Conservation (phyloP, 768 basidiomycete species). For the Mrakia blollopis region DNA sequence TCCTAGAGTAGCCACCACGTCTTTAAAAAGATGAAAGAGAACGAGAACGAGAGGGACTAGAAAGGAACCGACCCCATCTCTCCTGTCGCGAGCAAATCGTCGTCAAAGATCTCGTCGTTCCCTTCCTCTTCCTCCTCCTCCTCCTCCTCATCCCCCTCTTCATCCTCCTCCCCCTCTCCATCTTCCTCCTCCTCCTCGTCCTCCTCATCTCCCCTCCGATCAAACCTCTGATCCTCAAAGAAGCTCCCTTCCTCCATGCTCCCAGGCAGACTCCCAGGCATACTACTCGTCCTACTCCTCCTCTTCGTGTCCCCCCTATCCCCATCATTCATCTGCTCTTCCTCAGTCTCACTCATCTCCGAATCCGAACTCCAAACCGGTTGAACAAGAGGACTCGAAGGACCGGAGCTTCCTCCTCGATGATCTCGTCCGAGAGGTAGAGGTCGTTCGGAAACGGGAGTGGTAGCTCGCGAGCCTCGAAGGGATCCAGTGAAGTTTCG, state of each 20-base stretch:
- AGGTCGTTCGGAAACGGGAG: constrained; percentile 32
- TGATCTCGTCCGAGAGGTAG: constrained; percentile 30
- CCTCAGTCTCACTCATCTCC: constrained; percentile 29
- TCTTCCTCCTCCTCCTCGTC: constrained; percentile 22
- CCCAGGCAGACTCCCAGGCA: constrained; percentile 34
- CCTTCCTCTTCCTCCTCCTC: constrained; percentile 53
- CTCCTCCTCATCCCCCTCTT: constrained; percentile 51
- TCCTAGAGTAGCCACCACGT: no score
- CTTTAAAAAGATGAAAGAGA: background rate
- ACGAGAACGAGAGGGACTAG: background rate
- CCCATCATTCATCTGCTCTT: constrained; percentile 3
- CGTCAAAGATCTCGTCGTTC: constrained; percentile 65
- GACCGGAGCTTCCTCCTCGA: constrained; percentile 48
- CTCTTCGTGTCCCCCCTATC: background rate
- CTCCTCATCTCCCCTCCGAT: constrained; percentile 33
- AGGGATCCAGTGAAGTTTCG: constrained; percentile 44
- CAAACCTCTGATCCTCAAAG: constrained; percentile 42
- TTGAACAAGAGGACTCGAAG: constrained; percentile 62
- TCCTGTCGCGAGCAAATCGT: constrained; percentile 69
- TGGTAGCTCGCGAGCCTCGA: constrained; percentile 38
- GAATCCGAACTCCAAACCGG: constrained; percentile 60
- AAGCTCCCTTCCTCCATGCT: constrained; percentile 34
- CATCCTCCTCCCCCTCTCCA: constrained; percentile 53
- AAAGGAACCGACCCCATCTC: constrained; percentile 57
- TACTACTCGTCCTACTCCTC: constrained; percentile 24